Conservation (phyloP, 1,284 basidiomycete genomes). For the Tremellales sp. region DNA sequence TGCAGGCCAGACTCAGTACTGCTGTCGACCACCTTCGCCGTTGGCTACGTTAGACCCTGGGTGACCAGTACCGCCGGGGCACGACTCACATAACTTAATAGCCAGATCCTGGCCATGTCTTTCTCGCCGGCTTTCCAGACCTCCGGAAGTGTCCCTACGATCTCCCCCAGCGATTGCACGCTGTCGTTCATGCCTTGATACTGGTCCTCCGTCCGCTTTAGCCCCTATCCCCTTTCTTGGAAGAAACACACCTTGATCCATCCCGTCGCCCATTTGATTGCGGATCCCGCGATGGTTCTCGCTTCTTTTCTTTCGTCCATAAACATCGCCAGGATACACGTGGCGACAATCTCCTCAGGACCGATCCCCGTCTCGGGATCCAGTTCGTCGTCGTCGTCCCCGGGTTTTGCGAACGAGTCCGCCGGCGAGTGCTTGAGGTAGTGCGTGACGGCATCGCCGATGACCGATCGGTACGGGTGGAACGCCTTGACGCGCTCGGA, state of each 20-base stretch:
- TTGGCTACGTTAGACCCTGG: not conserved
- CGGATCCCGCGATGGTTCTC: constrained; percentile 30
- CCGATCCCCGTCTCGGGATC: constrained; percentile 46
- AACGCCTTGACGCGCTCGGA: constrained; percentile 30
- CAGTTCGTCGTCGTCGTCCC: constrained; percentile 22
- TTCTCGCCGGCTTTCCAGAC: constrained; percentile 28
- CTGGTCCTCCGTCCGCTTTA: not conserved
- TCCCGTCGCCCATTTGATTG: constrained; percentile 43
- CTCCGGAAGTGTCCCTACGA: constrained; percentile 29
- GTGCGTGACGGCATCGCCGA: constrained; percentile 29
- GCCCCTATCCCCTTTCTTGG: not conserved
- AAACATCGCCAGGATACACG: constrained; percentile 38
- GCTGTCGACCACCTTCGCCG: constrained; percentile 29
- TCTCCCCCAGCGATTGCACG: constrained; percentile 22
- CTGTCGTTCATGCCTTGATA: constrained; percentile 8
- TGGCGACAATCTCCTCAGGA: constrained; percentile 45
- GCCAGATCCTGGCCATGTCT: constrained; percentile 42
- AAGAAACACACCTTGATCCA: constrained; percentile 38
- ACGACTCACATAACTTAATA: constrained; percentile 38
- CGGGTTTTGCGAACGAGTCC: constrained; percentile 24
- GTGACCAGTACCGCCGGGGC: not conserved
- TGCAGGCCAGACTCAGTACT: too few species aligned
- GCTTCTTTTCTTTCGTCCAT: constrained; percentile 32
- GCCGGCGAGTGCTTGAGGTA: constrained; percentile 36
- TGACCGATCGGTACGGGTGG: constrained; percentile 16